phyloP scores from a whole-genome alignment of 352 stramenopile species.

The Globisporangium spinosum region DNA sequence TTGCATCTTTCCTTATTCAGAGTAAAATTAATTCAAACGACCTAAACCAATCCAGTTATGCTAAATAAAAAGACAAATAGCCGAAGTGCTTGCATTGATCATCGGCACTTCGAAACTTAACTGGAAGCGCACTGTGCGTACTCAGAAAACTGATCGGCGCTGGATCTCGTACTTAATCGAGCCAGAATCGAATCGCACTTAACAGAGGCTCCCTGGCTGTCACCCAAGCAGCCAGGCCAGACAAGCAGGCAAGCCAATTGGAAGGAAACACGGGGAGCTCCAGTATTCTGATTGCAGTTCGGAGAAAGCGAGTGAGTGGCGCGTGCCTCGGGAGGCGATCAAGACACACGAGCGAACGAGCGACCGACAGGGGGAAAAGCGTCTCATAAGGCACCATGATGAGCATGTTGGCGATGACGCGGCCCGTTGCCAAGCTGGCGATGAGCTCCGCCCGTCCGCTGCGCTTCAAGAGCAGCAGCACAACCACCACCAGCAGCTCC shows the following conservation, averaged over 20 bases:
- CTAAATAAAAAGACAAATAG: background rate
- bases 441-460: background rate
- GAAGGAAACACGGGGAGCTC: background rate
- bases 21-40: background rate
- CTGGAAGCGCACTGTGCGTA: background rate
- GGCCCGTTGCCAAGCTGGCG: background rate
- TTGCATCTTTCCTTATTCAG: background rate
- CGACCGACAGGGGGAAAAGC: background rate
- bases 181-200: background rate
- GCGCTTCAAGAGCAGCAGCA: constrained; percentile 21
- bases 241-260: background rate
- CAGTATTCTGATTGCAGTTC: constrained; percentile 6
- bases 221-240: constrained; percentile 4
- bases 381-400: constrained; percentile 4
- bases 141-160: background rate
- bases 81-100: background rate
- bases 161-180: background rate
- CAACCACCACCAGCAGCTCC: background rate
- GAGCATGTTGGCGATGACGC: constrained; percentile 17
- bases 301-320: background rate
- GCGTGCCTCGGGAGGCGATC: background rate
- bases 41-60: background rate
- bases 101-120: background rate
- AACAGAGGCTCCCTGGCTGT: background rate
- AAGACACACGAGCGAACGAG: background rate